Evolutionary conservation across 345 rosid genomes (phyloP).

Genomic region (Camelina neglecta): DNA sequence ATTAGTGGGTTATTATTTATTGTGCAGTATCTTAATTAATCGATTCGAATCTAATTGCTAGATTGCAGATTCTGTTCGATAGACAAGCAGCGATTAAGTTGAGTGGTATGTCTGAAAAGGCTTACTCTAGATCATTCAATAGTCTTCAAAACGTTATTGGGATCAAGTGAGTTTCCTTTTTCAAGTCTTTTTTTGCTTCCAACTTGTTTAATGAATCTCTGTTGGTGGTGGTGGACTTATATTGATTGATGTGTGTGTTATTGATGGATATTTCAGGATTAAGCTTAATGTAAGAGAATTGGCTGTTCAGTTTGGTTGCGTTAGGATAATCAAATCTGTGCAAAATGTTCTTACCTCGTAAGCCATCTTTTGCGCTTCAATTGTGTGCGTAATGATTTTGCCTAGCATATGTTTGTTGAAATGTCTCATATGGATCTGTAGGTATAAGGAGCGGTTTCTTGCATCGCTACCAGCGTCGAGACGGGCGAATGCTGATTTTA

Average conservation of each 20-base stretch:
- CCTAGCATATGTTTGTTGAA: conserved; percentile 49
- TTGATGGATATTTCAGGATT: conserved; percentile 49
- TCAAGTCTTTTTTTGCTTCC: not conserved
- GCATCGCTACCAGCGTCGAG: conserved; percentile 78
- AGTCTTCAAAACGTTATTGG: conserved; percentile 76
- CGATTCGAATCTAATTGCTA: conserved; percentile 23
- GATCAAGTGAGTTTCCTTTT: conserved; percentile 60
- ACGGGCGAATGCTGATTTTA: conserved; percentile 70
- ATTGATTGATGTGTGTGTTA: not conserved
- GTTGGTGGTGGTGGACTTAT: not conserved
- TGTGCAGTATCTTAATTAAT: not conserved
- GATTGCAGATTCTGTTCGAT: conserved; percentile 76
- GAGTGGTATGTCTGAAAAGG: conserved; percentile 95
- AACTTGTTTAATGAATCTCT: not conserved
- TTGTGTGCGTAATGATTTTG: not conserved
- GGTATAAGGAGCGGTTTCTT: conserved; percentile 82
- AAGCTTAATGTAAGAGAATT: conserved; percentile 74
- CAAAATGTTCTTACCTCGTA: conserved; percentile 71
- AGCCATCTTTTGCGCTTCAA: conserved; percentile 33
- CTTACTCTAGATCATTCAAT: conserved; percentile 83
- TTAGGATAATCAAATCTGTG: conserved; percentile 83
- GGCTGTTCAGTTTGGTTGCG: conserved; percentile 89
- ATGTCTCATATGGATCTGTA: conserved; percentile 43
- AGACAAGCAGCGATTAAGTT: conserved; percentile 66
- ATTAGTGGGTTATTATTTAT: not conserved